phyloP scores from a whole-genome alignment of 305 asterid genomes.

The Solanum hybrid region DNA sequence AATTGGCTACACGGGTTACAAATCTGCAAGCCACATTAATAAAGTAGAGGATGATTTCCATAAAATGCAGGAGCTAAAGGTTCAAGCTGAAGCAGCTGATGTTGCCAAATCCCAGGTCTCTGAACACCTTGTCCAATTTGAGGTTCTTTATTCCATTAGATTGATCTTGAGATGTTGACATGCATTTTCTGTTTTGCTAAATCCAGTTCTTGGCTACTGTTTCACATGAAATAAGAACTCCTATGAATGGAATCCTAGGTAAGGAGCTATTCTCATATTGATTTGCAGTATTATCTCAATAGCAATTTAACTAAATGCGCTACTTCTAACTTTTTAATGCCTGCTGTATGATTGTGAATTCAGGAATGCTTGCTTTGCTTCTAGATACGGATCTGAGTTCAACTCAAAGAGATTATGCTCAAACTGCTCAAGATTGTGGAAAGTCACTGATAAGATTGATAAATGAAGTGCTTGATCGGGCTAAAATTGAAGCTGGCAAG shows the following conservation, averaged over 20 bases:
- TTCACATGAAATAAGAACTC: slow-evolving; percentile 96
- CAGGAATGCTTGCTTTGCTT: slow-evolving; percentile 84
- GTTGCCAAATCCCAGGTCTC: slow-evolving; percentile 89
- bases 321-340: not conserved
- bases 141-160: not conserved
- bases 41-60: slow-evolving; percentile 73
- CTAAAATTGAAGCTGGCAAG: slow-evolving; percentile 87
- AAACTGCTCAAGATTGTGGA: slow-evolving; percentile 96
- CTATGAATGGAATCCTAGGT: slow-evolving; percentile 95
- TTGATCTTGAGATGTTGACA: slow-evolving; percentile 5
- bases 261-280: slow-evolving; percentile 3
- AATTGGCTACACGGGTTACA: slow-evolving; percentile 56
- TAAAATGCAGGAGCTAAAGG: slow-evolving; percentile 67
- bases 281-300: not conserved
- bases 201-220: slow-evolving; percentile 86
- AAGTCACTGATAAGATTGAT: slow-evolving; percentile 74
- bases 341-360: slow-evolving; percentile 14
- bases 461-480: slow-evolving; percentile 90
- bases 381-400: slow-evolving; percentile 76
- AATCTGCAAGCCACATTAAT: slow-evolving; percentile 64
- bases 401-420: slow-evolving; percentile 84
- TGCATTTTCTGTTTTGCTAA: slow-evolving; percentile 11
- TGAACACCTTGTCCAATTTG: slow-evolving; percentile 4
- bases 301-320: not conserved
- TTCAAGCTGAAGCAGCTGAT: slow-evolving; percentile 88